These are phyloP conservation scores for Davidsoniella virescens DNA, from an alignment of 2,329 filamentous ascomycete genomes.

Conservation along the genomic window DNA sequence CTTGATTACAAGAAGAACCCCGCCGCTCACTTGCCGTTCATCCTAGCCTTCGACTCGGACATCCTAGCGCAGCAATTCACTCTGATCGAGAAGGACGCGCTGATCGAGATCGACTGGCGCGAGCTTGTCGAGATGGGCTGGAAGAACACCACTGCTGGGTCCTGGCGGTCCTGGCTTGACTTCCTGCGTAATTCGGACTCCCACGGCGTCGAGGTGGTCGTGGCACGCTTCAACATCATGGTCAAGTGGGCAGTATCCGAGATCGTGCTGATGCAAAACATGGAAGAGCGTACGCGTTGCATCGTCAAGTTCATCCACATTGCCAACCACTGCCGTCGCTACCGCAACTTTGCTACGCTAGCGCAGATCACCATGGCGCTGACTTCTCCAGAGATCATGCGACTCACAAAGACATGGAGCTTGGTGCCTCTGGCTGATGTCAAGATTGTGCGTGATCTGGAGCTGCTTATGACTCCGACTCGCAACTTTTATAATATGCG, in stretches of 20 bases:
- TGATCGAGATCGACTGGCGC: slow-evolving; percentile 79
- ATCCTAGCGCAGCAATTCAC: slow-evolving; percentile 70
- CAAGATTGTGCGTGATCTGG: slow-evolving; percentile 50
- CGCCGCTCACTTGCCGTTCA: slow-evolving; percentile 56
- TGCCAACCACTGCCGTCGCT: slow-evolving; percentile 54
- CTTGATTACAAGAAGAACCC: slow-evolving; percentile 21
- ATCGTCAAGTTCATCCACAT: slow-evolving; percentile 74
- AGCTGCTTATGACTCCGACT: slow-evolving; percentile 57
- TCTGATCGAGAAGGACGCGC: slow-evolving; percentile 68
- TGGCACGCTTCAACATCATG: slow-evolving; percentile 75
- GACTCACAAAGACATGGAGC: slow-evolving; percentile 54
- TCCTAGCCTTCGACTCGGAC: slow-evolving; percentile 65
- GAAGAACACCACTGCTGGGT: slow-evolving; percentile 50
- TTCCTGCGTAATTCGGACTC: slow-evolving; percentile 59
- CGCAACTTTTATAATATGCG: slow-evolving; percentile 64
- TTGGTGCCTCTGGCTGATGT: slow-evolving; percentile 50
- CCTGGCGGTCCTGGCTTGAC: slow-evolving; percentile 64
- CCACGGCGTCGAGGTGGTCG: slow-evolving; percentile 65
- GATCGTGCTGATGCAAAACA: slow-evolving; percentile 54
- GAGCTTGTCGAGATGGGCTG: slow-evolving; percentile 71
- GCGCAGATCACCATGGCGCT: slow-evolving; percentile 66
- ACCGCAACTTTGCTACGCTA: slow-evolving; percentile 72
- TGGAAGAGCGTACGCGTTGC: slow-evolving; percentile 57
- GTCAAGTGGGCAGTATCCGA: slow-evolving; percentile 78
- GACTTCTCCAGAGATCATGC: slow-evolving; percentile 53